Evolutionary conservation across 805 yeast genomes (phyloP), one percentile per base, ranked within the genome.

Genomic region (Saccharomyces jurei): DNA sequence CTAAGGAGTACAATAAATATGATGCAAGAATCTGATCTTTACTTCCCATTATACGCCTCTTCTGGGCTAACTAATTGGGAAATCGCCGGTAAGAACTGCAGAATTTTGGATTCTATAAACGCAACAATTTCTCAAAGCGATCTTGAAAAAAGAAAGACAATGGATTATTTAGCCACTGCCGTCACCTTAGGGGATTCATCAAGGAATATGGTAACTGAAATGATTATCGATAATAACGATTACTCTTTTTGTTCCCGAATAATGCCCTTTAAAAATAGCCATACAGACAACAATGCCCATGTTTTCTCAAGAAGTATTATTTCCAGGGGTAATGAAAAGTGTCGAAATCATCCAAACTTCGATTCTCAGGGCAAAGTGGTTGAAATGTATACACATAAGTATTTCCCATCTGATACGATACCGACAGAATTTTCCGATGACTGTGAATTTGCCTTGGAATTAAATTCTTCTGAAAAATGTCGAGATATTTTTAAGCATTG

Each of bases 1-100:
- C 54, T 79, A 78, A 53, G 75, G 69, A 62, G 73, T 78, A 30
- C 73, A 73, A 61, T 80, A 1, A 78, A 76, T 9, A 63, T 84
- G 8, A 61, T 80, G 22, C 74, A 75, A 41, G 71, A 73, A 51
- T 73, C 84, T 0, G 77, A 86, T 6, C 62, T 88, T 25, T 74
- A 80, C 48, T 65, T 88, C 10, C 92, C 95, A 0, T 28, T 87
- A 9, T 63, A 68, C 13, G 61, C 64, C 2, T 63, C 71, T 1
- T 17, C 52, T n/a, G 31, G 52, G 1, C 25, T 59, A 27, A 48
- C 65, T 1, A 61, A 65, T 32, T 69, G 72, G 72, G 63, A 64
- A 58, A 56, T 61, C 32, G 65, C 63, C 2, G 69, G 70, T 29
- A 53, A 54, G 22, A 47, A 56, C 8, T 60, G 63, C 41, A 53